A percentile compares a stretch with the other conserved stretches of the same genome.
Evolutionary conservation across 2,329 filamentous ascomycete species (phyloP).

Genomic region (Geoglossum cookeanum): DNA sequence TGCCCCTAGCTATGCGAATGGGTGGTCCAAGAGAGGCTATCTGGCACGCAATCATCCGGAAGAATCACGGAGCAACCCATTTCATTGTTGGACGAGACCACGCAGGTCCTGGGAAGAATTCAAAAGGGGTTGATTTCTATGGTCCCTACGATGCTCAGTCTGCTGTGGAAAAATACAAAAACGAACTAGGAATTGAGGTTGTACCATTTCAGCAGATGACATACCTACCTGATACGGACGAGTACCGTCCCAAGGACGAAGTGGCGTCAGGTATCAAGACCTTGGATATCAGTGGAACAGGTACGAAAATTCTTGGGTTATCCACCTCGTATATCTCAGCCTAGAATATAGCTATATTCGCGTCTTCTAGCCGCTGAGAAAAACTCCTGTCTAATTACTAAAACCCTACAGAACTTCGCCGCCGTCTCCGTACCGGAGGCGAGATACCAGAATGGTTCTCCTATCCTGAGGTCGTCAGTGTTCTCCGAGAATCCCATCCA

Average conservation of each 20-base stretch:
- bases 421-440: conserved; percentile 73
- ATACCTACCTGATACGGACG: conserved; percentile 90
- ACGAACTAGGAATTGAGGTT: conserved; percentile 95
- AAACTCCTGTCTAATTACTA: not conserved
- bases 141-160: conserved; percentile 95
- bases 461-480: conserved; percentile 93
- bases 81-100: conserved; percentile 99
- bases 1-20: conserved; percentile 97
- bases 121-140: conserved; percentile 90
- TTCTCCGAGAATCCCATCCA: conserved; percentile 90
- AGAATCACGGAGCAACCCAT: conserved; percentile 97
- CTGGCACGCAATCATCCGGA: conserved; percentile 99
- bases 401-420: conserved; percentile 53
- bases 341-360: conserved; percentile 21
- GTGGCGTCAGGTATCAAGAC: conserved; percentile 70
- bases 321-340: conserved; percentile 51
- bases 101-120: conserved; percentile 95
- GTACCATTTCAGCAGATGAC: conserved; percentile 99
- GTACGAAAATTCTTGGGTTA: conserved; percentile 11
- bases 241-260: conserved; percentile 87
- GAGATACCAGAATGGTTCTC: conserved; percentile 99
- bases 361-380: not conserved
- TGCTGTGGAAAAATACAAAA: conserved; percentile 87
- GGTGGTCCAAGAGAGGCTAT: conserved; percentile 94
- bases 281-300: conserved; percentile 32